These are phyloP conservation scores for Striga asiatica DNA, from an alignment of 257 asterid species.

Conservation along the genomic window DNA sequence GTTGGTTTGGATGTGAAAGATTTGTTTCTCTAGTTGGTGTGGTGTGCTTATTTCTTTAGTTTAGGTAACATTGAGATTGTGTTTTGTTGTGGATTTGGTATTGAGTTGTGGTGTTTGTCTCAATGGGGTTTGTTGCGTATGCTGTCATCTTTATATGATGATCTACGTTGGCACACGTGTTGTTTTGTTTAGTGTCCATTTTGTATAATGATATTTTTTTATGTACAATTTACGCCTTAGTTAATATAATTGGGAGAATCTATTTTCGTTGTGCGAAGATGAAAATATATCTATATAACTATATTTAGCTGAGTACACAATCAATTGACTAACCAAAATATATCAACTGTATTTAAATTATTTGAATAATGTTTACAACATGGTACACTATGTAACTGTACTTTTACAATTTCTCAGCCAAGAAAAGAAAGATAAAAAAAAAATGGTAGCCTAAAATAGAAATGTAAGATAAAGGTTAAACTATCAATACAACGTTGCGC, in stretches of 20 bases:
- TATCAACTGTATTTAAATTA: background rate
- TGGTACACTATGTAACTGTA: background rate
- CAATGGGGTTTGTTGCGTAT: background rate
- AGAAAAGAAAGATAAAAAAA: background rate
- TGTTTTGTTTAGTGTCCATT: background rate
- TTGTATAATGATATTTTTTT: too few relatives aligned
- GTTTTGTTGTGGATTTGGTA: background rate
- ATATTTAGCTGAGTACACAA: background rate
- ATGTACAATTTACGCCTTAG: too few relatives aligned
- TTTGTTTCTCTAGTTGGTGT: too few relatives aligned
- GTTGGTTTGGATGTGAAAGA: too few relatives aligned
- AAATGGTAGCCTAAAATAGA: background rate
- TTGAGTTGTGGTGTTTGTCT: background rate
- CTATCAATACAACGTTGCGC: too few relatives aligned
- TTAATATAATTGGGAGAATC: too few relatives aligned
- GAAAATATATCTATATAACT: too few relatives aligned
- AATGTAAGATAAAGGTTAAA: background rate
- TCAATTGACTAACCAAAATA: background rate
- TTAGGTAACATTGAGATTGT: constrained; percentile 1
- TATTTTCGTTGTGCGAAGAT: too few relatives aligned
- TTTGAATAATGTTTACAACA: constrained; percentile 2
- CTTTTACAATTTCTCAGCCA: background rate
- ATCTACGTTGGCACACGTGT: too few relatives aligned
- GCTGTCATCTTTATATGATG: too few relatives aligned
- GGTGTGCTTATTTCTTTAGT: too few relatives aligned